phyloP scores from a whole-genome alignment of 2,329 filamentous ascomycete genomes.

The Alternaria novae-zelandiae region DNA sequence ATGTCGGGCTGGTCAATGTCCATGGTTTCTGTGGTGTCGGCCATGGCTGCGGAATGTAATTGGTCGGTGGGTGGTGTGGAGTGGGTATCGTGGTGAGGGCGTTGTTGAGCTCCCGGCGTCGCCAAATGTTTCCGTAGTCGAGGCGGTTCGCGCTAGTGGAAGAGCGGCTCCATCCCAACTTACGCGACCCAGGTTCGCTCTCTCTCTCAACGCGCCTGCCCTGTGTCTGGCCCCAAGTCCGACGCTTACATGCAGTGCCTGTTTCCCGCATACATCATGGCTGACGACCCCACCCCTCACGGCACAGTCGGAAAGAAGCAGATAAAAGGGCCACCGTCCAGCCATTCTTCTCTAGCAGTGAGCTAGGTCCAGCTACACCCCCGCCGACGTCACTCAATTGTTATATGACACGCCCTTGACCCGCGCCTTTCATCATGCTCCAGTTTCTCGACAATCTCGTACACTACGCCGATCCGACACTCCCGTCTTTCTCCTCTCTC shows the following conservation, averaged over 20 bases:
- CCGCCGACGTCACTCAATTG: conserved; percentile 23
- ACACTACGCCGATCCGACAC: conserved; percentile 37
- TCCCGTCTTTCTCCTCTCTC: conserved; percentile 40
- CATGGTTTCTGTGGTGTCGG: conserved; percentile 51
- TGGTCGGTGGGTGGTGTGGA: conserved; percentile 4
- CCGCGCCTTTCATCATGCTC: conserved; percentile 25
- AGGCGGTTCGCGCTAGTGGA: conserved; percentile 11
- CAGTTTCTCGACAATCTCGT: conserved; percentile 38
- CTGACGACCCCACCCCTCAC: not conserved
- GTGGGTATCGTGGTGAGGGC: not conserved
- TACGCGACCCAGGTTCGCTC: conserved; percentile 1
- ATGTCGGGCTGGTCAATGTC: conserved; percentile 49
- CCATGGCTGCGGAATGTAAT: conserved; percentile 43
- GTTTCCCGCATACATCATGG: conserved; percentile 1
- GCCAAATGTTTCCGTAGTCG: conserved; percentile 15
- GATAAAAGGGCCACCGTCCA: conserved; percentile 1
- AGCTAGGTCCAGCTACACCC: conserved; percentile 11
- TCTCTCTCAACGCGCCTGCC: not conserved
- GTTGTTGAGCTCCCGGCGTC: conserved; percentile 3
- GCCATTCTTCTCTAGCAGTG: not conserved
- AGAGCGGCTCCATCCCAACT: not conserved
- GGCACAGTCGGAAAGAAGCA: not conserved
- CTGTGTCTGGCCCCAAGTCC: not conserved
- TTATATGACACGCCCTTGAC: conserved; percentile 6
- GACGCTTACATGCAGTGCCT: not conserved